Conservation (phyloP, 345 rosid species). For the Sisymbrium irio region DNA sequence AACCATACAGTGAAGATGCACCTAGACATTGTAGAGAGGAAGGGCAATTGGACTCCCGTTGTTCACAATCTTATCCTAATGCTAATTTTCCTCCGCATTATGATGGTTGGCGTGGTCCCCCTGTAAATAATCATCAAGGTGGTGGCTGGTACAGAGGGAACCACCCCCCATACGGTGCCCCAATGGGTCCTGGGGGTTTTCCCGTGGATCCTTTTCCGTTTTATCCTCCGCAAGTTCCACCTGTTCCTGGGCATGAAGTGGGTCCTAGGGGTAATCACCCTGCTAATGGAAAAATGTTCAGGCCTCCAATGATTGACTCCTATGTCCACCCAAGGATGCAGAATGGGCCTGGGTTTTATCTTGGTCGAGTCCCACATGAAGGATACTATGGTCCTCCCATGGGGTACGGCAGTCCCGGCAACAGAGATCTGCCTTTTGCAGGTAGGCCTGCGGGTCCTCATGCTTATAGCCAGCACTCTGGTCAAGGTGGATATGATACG, state of each 20-base stretch:
- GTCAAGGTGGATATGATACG: conserved; percentile 63
- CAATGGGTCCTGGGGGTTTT: conserved; percentile 78
- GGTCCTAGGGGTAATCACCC: conserved; percentile 79
- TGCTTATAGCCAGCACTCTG: conserved; percentile 47
- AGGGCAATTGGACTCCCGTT: conserved; percentile 66
- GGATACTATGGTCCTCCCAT: conserved; percentile 81
- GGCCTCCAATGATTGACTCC: conserved; percentile 80
- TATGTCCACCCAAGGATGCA: conserved; percentile 78
- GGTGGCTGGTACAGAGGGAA: conserved; percentile 93
- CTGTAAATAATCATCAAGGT: conserved; percentile 76
- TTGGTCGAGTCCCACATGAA: conserved; percentile 73
- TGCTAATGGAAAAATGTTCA: conserved; percentile 65
- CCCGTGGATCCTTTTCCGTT: conserved; percentile 84
- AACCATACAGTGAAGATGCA: conserved; percentile 57
- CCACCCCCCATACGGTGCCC: conserved; percentile 78
- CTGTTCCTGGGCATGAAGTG: conserved; percentile 54
- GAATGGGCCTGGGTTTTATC: conserved; percentile 81
- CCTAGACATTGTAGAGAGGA: conserved; percentile 50
- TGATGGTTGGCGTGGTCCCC: conserved; percentile 81
- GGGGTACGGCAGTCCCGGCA: conserved; percentile 66
- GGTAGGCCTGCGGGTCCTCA: conserved; percentile 72
- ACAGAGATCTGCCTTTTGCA: conserved; percentile 68
- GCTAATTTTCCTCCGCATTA: conserved; percentile 60
- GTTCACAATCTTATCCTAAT: conserved; percentile 60
- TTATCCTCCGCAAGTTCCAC: conserved; percentile 65